phyloP scores from a whole-genome alignment of 2,329 filamentous ascomycete species.

The Pseudocercospora crystallina region DNA sequence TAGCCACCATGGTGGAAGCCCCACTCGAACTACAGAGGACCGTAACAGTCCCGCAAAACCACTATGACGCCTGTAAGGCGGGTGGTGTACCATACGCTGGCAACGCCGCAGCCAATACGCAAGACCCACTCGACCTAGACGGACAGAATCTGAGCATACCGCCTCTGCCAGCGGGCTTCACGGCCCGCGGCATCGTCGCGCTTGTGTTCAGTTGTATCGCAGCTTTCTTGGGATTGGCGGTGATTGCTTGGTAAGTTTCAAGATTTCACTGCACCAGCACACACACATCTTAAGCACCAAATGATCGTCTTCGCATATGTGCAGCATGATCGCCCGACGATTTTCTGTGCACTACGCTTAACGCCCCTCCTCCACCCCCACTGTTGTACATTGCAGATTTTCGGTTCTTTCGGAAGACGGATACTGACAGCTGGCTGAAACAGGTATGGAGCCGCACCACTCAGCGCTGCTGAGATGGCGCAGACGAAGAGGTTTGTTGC shows the following conservation, averaged over 20 bases:
- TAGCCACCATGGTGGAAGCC: slow-evolving; percentile 53
- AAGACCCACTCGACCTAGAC: slow-evolving; percentile 61
- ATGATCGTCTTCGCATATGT: slow-evolving; percentile 8
- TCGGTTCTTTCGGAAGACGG: not conserved
- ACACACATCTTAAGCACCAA: too few species aligned
- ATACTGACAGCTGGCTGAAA: slow-evolving; percentile 22
- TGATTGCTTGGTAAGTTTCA: slow-evolving; percentile 65
- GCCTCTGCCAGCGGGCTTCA: slow-evolving; percentile 68
- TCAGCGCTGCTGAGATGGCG: slow-evolving; percentile 28
- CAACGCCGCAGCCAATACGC: slow-evolving; percentile 73
- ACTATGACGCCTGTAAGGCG: slow-evolving; percentile 59
- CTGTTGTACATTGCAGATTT: too few species aligned
- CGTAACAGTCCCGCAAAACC: slow-evolving; percentile 61
- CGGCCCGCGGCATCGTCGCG: slow-evolving; percentile 68
- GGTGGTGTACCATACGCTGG: slow-evolving; percentile 53
- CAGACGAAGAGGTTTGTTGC: slow-evolving; percentile 28
- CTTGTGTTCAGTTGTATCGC: slow-evolving; percentile 69
- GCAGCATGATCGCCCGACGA: not conserved
- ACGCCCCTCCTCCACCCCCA: too few species aligned
- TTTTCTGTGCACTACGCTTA: not conserved
- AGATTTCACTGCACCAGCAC: slow-evolving; percentile 3
- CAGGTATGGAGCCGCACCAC: slow-evolving; percentile 37
- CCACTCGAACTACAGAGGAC: slow-evolving; percentile 60
- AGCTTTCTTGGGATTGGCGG: slow-evolving; percentile 66
- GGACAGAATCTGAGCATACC: slow-evolving; percentile 59